These are phyloP conservation scores for Verbascum thapsus DNA, from an alignment of 257 asterid species.

Conservation along the genomic window DNA sequence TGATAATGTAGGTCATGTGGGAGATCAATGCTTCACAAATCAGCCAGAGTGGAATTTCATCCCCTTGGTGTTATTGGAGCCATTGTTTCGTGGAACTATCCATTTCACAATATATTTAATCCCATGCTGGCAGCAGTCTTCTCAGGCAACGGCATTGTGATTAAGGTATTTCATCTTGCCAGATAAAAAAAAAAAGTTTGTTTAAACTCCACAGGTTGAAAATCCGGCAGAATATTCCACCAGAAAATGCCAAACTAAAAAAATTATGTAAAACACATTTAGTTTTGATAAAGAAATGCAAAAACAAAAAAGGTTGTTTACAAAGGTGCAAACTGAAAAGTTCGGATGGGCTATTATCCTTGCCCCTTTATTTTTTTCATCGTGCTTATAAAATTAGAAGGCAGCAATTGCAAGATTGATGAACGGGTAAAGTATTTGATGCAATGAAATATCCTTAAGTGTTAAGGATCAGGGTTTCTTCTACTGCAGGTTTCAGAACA, in stretches of 20 bases:
- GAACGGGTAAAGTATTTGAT: background rate
- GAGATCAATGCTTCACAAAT: conserved; percentile 97
- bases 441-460: conserved; percentile 9
- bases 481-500: conserved; percentile 85
- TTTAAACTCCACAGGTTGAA: no score
- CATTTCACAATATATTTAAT: conserved; percentile 96
- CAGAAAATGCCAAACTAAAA: no score
- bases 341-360: no score
- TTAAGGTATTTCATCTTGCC: conserved; percentile 60
- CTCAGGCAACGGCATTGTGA: conserved; percentile 95
- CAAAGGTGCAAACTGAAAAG: no score
- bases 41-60: conserved; percentile 87
- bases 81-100: conserved; percentile 99
- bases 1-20: conserved; percentile 73
- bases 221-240: no score
- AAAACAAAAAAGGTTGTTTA: no score
- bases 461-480: conserved; percentile 28
- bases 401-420: conserved; percentile 16
- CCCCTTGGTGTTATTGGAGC: conserved; percentile 99
- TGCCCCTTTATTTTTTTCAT: background rate
- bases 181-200: conserved; percentile 6
- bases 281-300: no score
- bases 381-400: conserved; percentile 1
- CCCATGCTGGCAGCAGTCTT: conserved; percentile 98
- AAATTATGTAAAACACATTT: no score